Base-by-base conservation (phyloP, 129 eudicot genomes). In the Tanacetum coccineum region DNA sequence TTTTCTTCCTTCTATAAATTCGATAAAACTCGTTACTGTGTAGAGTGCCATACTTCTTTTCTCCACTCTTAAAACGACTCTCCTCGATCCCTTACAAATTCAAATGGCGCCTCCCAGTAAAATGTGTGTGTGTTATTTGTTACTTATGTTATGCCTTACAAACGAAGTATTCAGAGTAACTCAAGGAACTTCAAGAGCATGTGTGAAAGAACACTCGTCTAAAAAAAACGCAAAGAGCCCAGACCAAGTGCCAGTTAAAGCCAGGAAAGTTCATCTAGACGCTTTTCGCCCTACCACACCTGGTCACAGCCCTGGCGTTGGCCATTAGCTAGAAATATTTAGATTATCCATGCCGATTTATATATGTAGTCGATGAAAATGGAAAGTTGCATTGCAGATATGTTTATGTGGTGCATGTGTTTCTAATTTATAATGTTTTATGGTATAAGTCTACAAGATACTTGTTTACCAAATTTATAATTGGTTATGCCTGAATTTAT, bases 221-320 rank as follows among this genome's bases (percentile, higher is more conserved):
- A 44, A 64, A 19, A 59, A 9, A 36, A 51, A 26, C 14, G 59
- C 64, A n/a, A 46, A 54, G 9, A 59, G 28, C 40, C 52, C 64
- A 3, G 50, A 61, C 46, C 59, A 21, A 51, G 58, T 65, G 50
- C 59, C 55, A 4, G 15, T 15, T 59, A 51, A 78, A 61, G 60
- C 13, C 39, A 45, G 3, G 11, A 69, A 67, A 51, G 70, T 57
- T 56, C 19, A n/a, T 30, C 14, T 75, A 50, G 86, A 80, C 15
- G 51, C 74, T 50, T 87, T 80, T 67, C 78, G 86, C 11, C 88
- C 82, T 47, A 83, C 88, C 11, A 68, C 70, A 9, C 95, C 79
- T 9, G 94, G 89, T 46, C 82, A 76, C 20, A 83, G 85, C 70
- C 89, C 85, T 2, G 89, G 89, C 6, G 74, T 70, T 20, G 87